Conservation (phyloP, 2,329 filamentous ascomycete species). For the Didymella keratinophila region DNA sequence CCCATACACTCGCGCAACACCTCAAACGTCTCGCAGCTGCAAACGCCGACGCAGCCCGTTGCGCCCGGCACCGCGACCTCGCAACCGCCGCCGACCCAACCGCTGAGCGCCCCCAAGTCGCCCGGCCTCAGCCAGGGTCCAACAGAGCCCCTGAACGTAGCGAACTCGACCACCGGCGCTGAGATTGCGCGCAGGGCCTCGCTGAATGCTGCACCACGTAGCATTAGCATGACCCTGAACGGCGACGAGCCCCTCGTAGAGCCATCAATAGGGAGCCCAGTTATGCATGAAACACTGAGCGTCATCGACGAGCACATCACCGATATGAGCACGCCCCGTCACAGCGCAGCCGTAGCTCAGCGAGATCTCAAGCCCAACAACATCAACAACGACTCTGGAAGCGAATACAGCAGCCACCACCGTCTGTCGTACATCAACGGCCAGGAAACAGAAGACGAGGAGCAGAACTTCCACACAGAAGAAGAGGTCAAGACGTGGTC, state of each 20-base stretch:
- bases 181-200: constrained; percentile 33
- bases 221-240: constrained; percentile 48
- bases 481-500: constrained; percentile 82
- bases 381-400: constrained; percentile 76
- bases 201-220: constrained; percentile 36
- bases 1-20: constrained; percentile 42
- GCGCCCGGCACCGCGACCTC: constrained; percentile 31
- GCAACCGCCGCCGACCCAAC: constrained; percentile 22
- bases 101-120: constrained; percentile 14
- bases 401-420: constrained; percentile 86
- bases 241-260: constrained; percentile 51
- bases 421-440: constrained; percentile 91
- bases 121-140: constrained; percentile 27
- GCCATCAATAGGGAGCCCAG: constrained; percentile 68
- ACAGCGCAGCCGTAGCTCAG: constrained; percentile 54
- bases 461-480: constrained; percentile 72
- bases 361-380: constrained; percentile 59
- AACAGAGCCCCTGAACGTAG: constrained; percentile 44
- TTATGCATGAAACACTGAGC: constrained; percentile 92
- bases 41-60: constrained; percentile 14
- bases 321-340: constrained; percentile 73
- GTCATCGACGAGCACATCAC: constrained; percentile 98
- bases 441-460: constrained; percentile 94
- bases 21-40: constrained; percentile 33
- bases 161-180: constrained; percentile 25